A percentile compares a stretch with the other conserved stretches of the same genome.
Conservation (phyloP, 192 early-diverging fungal species). For the Linnemannia schmuckeri region DNA sequence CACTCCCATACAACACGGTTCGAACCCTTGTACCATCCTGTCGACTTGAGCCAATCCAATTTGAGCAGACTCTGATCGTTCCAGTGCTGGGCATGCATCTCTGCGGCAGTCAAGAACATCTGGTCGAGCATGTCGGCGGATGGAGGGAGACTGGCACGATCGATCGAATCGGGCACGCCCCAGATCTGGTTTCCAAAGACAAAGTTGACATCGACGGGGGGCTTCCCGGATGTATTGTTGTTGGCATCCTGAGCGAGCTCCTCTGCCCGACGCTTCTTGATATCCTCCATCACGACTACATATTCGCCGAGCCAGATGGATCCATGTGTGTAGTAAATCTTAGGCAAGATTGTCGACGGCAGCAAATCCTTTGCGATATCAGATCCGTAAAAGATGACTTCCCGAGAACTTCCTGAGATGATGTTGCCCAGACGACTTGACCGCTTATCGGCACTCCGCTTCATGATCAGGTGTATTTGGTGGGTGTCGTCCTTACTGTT, state of each 20-base stretch:
- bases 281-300: slow-evolving; percentile 44
- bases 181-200: slow-evolving; percentile 48
- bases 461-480: slow-evolving; percentile 31
- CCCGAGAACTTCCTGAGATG: slow-evolving; percentile 28
- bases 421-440: slow-evolving; percentile 20
- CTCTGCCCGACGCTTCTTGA: slow-evolving; percentile 25
- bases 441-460: slow-evolving; percentile 26
- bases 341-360: slow-evolving; percentile 23
- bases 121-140: slow-evolving; percentile 19
- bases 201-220: slow-evolving; percentile 43
- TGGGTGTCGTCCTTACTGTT: not conserved
- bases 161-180: slow-evolving; percentile 26
- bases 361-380: slow-evolving; percentile 25
- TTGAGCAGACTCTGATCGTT: slow-evolving; percentile 20
- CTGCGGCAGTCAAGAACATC: slow-evolving; percentile 36
- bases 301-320: slow-evolving; percentile 34
- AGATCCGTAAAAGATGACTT: slow-evolving; percentile 37
- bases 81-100: slow-evolving; percentile 43
- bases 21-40: slow-evolving; percentile 24
- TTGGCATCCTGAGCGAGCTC: not conserved
- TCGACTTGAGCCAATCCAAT: slow-evolving; percentile 28
- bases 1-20: slow-evolving; percentile 30
- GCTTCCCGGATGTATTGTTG: not conserved
- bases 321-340: slow-evolving; percentile 33
- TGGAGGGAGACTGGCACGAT: slow-evolving; percentile 6